Percentiles rank a stretch among this genome's conserved stretches.
Evolutionary conservation across 306 rosid genomes (phyloP).

Genomic region (Datisca glomerata): DNA sequence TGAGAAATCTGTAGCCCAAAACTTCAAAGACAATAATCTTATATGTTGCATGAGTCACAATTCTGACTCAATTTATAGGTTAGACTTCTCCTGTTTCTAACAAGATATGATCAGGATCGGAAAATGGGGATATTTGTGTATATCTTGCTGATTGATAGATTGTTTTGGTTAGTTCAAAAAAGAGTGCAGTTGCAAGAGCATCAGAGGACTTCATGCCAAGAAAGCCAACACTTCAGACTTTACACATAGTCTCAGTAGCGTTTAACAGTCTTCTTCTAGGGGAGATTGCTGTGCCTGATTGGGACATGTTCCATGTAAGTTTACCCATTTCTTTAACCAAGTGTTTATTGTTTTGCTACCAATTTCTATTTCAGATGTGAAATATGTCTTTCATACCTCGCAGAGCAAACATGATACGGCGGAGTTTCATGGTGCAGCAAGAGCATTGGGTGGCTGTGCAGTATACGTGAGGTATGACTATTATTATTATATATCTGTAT

Average conservation of each 20-base stretch:
- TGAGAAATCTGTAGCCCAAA: constrained; percentile 40
- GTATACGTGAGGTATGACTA: constrained; percentile 32
- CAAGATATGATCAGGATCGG: too few species aligned
- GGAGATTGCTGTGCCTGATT: constrained; percentile 33
- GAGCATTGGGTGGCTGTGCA: constrained; percentile 34
- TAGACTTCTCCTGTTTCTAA: too few species aligned
- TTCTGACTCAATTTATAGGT: constrained; percentile 62
- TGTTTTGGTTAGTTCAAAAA: constrained; percentile 70
- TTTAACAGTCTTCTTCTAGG: constrained; percentile 36
- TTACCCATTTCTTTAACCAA: neutral
- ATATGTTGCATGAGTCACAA: constrained; percentile 62
- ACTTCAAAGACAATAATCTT: constrained; percentile 40
- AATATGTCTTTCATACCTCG: too few species aligned
- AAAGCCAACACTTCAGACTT: constrained; percentile 24
- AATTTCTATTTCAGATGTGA: too few species aligned
- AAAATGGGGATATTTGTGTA: too few species aligned
- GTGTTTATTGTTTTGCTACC: constrained; percentile 2
- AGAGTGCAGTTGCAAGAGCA: constrained; percentile 56
- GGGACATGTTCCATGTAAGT: constrained; percentile 45
- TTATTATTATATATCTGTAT: too few species aligned
- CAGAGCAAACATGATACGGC: constrained; percentile 25
- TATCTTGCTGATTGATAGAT: too few species aligned
- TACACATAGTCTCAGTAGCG: constrained; percentile 31
- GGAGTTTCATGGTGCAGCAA: constrained; percentile 32
- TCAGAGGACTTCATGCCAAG: constrained; percentile 38